A percentile compares a stretch with the other conserved stretches of the same genome.
Evolutionary conservation across 75 land plant species (phyloP).

Genomic region (Pinus albicaulis): DNA sequence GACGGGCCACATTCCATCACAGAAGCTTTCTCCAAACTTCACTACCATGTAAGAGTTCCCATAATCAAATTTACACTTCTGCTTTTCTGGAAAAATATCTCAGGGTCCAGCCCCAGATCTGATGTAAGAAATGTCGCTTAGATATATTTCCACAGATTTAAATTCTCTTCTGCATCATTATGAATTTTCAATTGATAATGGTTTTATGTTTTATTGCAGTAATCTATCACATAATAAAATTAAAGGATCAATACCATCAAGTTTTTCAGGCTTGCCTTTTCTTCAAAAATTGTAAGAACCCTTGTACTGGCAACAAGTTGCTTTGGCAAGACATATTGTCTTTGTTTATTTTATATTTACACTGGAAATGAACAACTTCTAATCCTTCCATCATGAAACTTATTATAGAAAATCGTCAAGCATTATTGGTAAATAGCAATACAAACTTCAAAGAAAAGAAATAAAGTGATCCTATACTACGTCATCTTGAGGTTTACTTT

Average conservation of each 20-base stretch:
- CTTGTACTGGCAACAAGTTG: not conserved
- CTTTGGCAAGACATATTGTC: not conserved
- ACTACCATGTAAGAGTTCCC: slow-evolving; percentile 8
- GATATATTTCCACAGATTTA: not conserved
- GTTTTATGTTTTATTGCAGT: not conserved
- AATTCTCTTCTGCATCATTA: not conserved
- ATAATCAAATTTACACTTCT: not conserved
- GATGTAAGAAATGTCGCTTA: too few species aligned
- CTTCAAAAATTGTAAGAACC: slow-evolving; percentile 17
- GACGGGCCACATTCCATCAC: slow-evolving; percentile 17
- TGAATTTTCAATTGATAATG: not conserved
- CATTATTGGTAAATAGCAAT: not conserved
- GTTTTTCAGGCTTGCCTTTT: slow-evolving; percentile 1
- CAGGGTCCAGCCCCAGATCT: not conserved
- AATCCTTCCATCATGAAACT: not conserved
- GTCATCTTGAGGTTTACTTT: not conserved
- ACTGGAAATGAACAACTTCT: not conserved
- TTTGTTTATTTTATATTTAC: not conserved
- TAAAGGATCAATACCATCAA: slow-evolving; percentile 21
- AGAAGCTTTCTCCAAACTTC: not conserved
- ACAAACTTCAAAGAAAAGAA: not conserved
- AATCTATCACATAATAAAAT: slow-evolving; percentile 9
- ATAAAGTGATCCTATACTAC: not conserved
- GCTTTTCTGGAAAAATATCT: not conserved
- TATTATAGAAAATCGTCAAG: not conserved